Base-by-base conservation (phyloP, 2,329 filamentous ascomycete species). In the Corinectria fuckeliana region DNA sequence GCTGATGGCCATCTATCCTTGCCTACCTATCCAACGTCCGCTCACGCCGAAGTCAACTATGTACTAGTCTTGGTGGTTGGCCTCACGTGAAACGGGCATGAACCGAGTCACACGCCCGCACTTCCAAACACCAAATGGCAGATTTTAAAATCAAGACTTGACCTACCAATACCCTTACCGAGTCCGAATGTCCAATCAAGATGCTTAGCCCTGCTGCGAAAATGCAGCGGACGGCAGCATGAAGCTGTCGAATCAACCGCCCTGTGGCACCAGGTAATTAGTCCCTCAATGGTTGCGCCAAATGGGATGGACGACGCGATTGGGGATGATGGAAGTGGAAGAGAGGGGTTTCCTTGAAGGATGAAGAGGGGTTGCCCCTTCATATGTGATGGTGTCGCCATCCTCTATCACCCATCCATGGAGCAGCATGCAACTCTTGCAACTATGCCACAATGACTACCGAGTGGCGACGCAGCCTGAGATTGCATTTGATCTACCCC, bases 391-490 rank as follows among this genome's bases (percentile, higher is more conserved):
- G 45, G 26, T 48, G 11, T 18, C 23, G 10, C 23, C 44, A 47
- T 23, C 54, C 20, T 42, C 38, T 16, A 10, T 23, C 25, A 20
- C n/a, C 32, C 48, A 44, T 47, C 11, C 20, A 44, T 16, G 21
- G 18, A 38, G 53, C 21, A 55, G 11, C n/a, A 57, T 47, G 48
- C 30, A 48, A 52, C 34, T n/a, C n/a, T 32, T 41, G 25, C 14
- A 49, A 49, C 56, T 54, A 38, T 50, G 21, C 45, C 30, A 41
- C 23, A 11, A 28, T n/a, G n/a, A n/a, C 13, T n/a, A 39, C 39
- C 47, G 44, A n/a, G n/a, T n/a, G n/a, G 55, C 50, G 56, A 59
- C 23, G 44, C 28, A 16, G 18, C 18, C 38, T 44, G 25, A 18
- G 7, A 42, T 50, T 47, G 23, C 30, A 55, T 44, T 38, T 50